A percentile compares a stretch with the other conserved stretches of the same genome.
Evolutionary conservation across 108 stramenopile genomes (phyloP).

Genomic region (Pseudonitzschia multistriata): DNA sequence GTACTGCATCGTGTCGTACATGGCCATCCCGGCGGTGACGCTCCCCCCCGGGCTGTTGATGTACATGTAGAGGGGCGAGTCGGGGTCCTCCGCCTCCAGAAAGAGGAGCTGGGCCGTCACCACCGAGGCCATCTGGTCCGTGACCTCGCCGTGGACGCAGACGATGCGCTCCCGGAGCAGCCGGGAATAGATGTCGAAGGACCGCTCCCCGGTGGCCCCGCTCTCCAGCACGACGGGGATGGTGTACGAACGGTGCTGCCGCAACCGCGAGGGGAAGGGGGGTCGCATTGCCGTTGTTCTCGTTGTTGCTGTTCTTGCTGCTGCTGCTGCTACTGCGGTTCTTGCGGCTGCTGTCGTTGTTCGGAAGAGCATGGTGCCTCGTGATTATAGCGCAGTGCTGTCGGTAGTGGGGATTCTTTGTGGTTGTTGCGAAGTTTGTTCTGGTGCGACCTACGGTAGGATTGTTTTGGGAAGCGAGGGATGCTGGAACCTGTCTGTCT

Average conservation of each 20-base stretch:
- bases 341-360: too few relatives aligned
- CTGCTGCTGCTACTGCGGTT: background rate
- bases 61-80: slow-evolving; percentile 90
- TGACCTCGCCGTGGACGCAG: slow-evolving; percentile 91
- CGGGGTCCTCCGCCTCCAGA: slow-evolving; percentile 88
- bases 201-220: slow-evolving; percentile 79
- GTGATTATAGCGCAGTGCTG: too few relatives aligned
- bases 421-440: too few relatives aligned
- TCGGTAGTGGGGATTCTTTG: too few relatives aligned
- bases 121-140: slow-evolving; percentile 85
- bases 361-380: too few relatives aligned
- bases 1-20: slow-evolving; percentile 98
- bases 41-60: slow-evolving; percentile 92
- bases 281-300: background rate
- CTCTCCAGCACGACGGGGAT: slow-evolving; percentile 52
- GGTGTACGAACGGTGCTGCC: slow-evolving; percentile 26
- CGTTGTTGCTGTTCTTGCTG: background rate
- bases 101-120: slow-evolving; percentile 95
- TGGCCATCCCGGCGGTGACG: slow-evolving; percentile 92
- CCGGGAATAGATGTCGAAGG: slow-evolving; percentile 94
- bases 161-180: slow-evolving; percentile 96
- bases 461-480: too few relatives aligned
- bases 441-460: too few relatives aligned
- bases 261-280: too few relatives aligned
- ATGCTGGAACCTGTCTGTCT: too few relatives aligned